Percentiles rank a stretch among this genome's conserved stretches.
Evolutionary conservation across 2,329 filamentous ascomycete species (phyloP).

Genomic region (Hypocreales sp.): DNA sequence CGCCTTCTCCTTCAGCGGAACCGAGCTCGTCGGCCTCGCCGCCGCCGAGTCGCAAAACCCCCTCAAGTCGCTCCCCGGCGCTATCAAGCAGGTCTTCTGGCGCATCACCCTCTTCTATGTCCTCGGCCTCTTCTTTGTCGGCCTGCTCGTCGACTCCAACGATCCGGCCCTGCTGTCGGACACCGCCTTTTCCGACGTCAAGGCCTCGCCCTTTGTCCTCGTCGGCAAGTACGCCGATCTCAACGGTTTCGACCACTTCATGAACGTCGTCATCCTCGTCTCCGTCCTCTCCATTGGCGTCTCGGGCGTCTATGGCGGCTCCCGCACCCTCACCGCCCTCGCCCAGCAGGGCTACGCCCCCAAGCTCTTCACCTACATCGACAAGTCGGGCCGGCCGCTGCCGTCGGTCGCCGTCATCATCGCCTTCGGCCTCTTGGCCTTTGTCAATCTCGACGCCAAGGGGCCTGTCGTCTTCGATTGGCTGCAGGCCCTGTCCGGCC

Average conservation of each 20-base stretch:
- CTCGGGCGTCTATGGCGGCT: constrained; percentile 34
- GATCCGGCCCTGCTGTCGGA: constrained; percentile 23
- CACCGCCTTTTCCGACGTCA: constrained; percentile 10
- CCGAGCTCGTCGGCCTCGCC: constrained; percentile 50
- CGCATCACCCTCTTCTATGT: constrained; percentile 31
- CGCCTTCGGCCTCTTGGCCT: constrained; percentile 27
- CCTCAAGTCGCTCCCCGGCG: constrained; percentile 53
- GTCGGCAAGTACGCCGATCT: constrained; percentile 30
- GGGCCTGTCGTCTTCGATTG: constrained; percentile 41
- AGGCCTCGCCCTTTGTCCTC: constrained; percentile 32
- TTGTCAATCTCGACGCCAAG: constrained; percentile 23
- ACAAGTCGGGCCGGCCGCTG: constrained; percentile 33
- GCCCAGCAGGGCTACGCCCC: constrained; percentile 35
- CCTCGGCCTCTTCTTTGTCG: constrained; percentile 27
- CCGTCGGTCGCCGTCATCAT: constrained; percentile 24
- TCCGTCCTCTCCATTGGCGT: constrained; percentile 36
- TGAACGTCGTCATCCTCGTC: constrained; percentile 35
- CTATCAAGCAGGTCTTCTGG: constrained; percentile 55
- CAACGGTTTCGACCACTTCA: constrained; percentile 26
- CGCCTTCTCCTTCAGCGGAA: constrained; percentile 52
- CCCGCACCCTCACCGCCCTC: constrained; percentile 34
- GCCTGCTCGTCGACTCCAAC: constrained; percentile 23
- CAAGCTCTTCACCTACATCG: constrained; percentile 32
- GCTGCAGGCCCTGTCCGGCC: constrained; percentile 45
- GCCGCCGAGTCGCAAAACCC: constrained; percentile 52